Evolutionary conservation across 208 protist species (phyloP).

Genomic region (Phytomonas sp.): DNA sequence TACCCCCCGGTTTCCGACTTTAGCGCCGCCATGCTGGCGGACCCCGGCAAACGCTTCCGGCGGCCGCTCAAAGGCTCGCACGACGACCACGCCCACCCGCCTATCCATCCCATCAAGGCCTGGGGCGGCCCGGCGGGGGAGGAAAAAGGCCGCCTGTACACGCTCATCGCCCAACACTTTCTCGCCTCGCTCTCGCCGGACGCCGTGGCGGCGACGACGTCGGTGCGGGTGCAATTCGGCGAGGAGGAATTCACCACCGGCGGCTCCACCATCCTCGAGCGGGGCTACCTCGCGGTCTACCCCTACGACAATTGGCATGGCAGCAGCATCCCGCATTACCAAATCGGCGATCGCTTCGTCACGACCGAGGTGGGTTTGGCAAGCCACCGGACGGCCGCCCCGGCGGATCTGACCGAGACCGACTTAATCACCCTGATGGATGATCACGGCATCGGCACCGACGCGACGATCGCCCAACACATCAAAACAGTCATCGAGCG

Average conservation of each 20-base stretch:
- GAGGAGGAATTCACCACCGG: constrained; percentile 78
- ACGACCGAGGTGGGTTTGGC: constrained; percentile 80
- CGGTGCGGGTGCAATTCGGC: constrained; percentile 64
- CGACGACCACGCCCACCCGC: constrained; percentile 97
- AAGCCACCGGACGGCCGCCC: constrained; percentile 78
- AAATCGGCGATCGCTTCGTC: constrained; percentile 77
- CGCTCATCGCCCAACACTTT: constrained; percentile 96
- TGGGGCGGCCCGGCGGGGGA: constrained; percentile 23
- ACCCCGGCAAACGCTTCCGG: constrained; percentile 64
- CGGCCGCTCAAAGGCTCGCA: constrained; percentile 90
- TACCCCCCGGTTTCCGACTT: constrained; percentile 54
- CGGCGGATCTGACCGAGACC: constrained; percentile 93
- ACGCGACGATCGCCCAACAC: constrained; percentile 99
- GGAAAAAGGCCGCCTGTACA: constrained; percentile 85
- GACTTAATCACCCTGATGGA: constrained; percentile 98
- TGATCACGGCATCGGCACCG: constrained; percentile 97
- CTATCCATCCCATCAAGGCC: constrained; percentile 95
- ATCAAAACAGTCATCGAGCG: constrained; percentile 95
- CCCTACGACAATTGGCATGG: constrained; percentile 87
- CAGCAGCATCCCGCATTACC: constrained; percentile 89
- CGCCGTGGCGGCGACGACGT: constrained; percentile 83
- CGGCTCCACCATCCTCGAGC: constrained; percentile 85
- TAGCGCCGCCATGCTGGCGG: constrained; percentile 42
- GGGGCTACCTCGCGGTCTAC: constrained; percentile 93
- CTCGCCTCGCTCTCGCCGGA: constrained; percentile 95